A percentile compares a stretch with the other conserved stretches of the same genome.
phyloP scores from a whole-genome alignment of 352 stramenopile species.

The Phytophthora foliorum region DNA sequence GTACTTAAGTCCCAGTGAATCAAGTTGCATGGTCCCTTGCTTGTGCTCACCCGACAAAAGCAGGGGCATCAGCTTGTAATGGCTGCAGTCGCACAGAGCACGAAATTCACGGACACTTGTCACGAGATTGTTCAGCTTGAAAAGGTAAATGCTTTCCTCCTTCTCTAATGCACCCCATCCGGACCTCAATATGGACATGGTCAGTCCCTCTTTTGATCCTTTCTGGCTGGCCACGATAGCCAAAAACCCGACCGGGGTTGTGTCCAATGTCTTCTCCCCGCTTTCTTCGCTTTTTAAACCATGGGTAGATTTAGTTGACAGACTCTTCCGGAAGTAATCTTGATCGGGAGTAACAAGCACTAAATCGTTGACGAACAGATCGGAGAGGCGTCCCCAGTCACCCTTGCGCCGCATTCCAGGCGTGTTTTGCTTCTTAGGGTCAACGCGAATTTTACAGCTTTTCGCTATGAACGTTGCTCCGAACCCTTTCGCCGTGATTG shows the following conservation, averaged over 20 bases:
- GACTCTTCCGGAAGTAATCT: constrained; percentile 59
- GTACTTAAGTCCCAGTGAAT: constrained; percentile 84
- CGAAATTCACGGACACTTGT: constrained; percentile 90
- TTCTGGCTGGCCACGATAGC: constrained; percentile 78
- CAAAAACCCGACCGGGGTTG: constrained; percentile 60
- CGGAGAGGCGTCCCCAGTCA: constrained; percentile 49
- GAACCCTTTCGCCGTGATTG: constrained; percentile 56
- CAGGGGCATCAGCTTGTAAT: constrained; percentile 80
- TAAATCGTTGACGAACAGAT: constrained; percentile 82
- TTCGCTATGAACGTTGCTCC: constrained; percentile 67
- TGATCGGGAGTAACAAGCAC: constrained; percentile 72
- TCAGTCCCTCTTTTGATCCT: constrained; percentile 79
- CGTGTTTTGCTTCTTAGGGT: constrained; percentile 57
- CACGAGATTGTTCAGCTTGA: constrained; percentile 92
- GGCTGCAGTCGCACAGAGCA: constrained; percentile 84
- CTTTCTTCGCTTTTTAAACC: constrained; percentile 27
- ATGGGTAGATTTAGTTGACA: constrained; percentile 30
- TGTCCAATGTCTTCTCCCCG: constrained; percentile 17
- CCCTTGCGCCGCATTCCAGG: constrained; percentile 35
- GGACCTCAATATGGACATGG: constrained; percentile 65
- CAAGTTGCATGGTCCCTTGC: constrained; percentile 79
- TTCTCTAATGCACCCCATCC: constrained; percentile 64
- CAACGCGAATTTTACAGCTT: constrained; percentile 77
- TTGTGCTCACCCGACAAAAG: constrained; percentile 80
- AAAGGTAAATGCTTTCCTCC: constrained; percentile 67